Base-by-base conservation (phyloP, 306 rosid species). In the Cucurbita moschata region DNA sequence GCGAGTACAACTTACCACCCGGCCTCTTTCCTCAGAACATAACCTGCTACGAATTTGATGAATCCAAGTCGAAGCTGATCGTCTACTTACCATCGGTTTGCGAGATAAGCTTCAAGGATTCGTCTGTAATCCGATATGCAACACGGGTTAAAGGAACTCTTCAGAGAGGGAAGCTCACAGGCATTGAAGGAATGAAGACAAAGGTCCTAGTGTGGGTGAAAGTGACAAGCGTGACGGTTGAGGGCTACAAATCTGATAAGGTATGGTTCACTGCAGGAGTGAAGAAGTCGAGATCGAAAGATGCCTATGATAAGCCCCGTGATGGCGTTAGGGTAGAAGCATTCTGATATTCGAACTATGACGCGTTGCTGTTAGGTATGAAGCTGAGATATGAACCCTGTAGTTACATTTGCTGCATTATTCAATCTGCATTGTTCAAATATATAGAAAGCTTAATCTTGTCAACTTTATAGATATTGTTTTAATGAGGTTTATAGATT, bases 101-200 rank as follows among this genome's bases (percentile, higher is more conserved):
- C 16, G 98, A 94, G 80, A 86, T 91, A 5, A 85, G 86, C 81
- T 91, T 91, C 94, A 91, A 91, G 91, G 99, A 91, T 84, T 86
- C 97, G 5, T 90, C 97, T 3, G 83, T 79, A 3, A 54, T 91
- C 50, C 78, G 96, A 79, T 94, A 87, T 1, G 85, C 96, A 16
- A 87, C 90, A 6, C 75, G 97, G 12, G 95, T 91, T 15, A 94
- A 89, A 84, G 97, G 83, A 15, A 83, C 81, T 75, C 88, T 94
- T 51, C 81, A 87, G 21, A 85, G 89, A 80, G 99, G 99, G 60
- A 89, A 89, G 87, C 88, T 94, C 49, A 83, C 88, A 0, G 84
- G 87, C 4, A 84, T 94, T 38, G 99, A 91, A 72, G 99, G 99
- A 78, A 87, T 91, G 99, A 94, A 94, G 83, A 94, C 97, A 0